These are phyloP conservation scores for Suhomyces bokatorum DNA, from an alignment of 1,139 yeast species.

Conservation along the genomic window DNA sequence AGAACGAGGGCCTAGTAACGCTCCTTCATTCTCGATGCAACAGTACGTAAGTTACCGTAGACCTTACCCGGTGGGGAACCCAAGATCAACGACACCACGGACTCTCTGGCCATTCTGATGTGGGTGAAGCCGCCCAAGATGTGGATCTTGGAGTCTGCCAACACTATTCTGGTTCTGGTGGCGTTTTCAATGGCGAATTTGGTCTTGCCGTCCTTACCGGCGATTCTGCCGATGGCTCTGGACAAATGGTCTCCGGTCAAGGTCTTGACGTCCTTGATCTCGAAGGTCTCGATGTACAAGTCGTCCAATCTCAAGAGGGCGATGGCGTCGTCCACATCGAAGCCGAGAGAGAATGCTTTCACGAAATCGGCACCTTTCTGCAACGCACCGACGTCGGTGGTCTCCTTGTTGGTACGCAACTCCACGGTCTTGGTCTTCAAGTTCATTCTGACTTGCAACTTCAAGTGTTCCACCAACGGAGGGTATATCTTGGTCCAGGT, in stretches of 20 bases:
- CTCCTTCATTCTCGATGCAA: slow-evolving; percentile 96
- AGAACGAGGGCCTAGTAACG: slow-evolving; percentile 57
- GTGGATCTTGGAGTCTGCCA: slow-evolving; percentile 95
- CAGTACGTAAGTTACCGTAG: slow-evolving; percentile 93
- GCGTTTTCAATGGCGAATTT: slow-evolving; percentile 98
- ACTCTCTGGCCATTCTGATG: slow-evolving; percentile 95
- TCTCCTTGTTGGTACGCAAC: slow-evolving; percentile 72
- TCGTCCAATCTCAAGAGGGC: slow-evolving; percentile 93
- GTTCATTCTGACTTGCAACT: slow-evolving; percentile 95
- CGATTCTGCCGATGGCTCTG: slow-evolving; percentile 98
- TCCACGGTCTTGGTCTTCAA: slow-evolving; percentile 82
- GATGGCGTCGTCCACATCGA: slow-evolving; percentile 95
- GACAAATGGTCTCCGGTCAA: slow-evolving; percentile 93
- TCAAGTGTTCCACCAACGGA: slow-evolving; percentile 91
- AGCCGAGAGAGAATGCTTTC: slow-evolving; percentile 92
- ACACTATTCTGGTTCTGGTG: slow-evolving; percentile 93
- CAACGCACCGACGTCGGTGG: slow-evolving; percentile 89
- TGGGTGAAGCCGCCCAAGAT: slow-evolving; percentile 96
- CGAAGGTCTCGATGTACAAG: slow-evolving; percentile 93
- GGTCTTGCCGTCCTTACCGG: slow-evolving; percentile 98
- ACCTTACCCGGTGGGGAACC: slow-evolving; percentile 99
- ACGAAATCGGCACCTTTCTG: slow-evolving; percentile 98
- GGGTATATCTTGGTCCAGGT: slow-evolving; percentile 94
- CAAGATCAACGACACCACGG: slow-evolving; percentile 88
- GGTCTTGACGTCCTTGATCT: slow-evolving; percentile 94